These are phyloP conservation scores for Aschersonia sp. DNA, from an alignment of 2,329 filamentous ascomycete genomes.

Conservation along the genomic window DNA sequence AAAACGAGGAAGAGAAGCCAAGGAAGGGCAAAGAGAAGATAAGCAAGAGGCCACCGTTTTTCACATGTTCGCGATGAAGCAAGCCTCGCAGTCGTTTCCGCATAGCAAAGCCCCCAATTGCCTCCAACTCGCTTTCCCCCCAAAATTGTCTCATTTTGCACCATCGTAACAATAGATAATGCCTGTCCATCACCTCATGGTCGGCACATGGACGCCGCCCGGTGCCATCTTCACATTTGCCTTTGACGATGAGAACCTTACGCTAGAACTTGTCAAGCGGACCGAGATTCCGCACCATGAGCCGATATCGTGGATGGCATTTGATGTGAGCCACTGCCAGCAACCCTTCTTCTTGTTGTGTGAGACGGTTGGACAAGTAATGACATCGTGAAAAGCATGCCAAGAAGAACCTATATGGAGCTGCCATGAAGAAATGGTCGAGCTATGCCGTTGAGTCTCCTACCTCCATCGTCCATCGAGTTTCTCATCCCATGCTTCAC, in stretches of 20 bases:
- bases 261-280: constrained; percentile 61
- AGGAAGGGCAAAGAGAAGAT: too few relatives aligned
- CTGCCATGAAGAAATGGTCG: constrained; percentile 88
- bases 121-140: background rate
- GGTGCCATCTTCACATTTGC: constrained; percentile 81
- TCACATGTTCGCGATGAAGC: too few relatives aligned
- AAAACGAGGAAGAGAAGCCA: too few relatives aligned
- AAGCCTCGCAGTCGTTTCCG: too few relatives aligned
- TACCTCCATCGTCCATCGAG: constrained; percentile 60
- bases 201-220: constrained; percentile 81
- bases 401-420: constrained; percentile 75
- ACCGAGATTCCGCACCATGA: constrained; percentile 71
- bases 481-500: constrained; percentile 61
- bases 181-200: constrained; percentile 76
- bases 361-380: background rate
- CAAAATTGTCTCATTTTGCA: background rate
- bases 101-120: too few relatives aligned
- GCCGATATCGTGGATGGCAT: constrained; percentile 89
- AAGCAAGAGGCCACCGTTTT: too few relatives aligned
- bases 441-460: constrained; percentile 66
- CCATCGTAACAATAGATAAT: constrained; percentile 24
- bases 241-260: constrained; percentile 71
- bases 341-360: background rate
- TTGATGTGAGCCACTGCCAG: constrained; percentile 45
- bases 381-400: constrained; percentile 39